phyloP scores from a whole-genome alignment of 371 early-diverging fungal genomes.

The Mortierella sp. region DNA sequence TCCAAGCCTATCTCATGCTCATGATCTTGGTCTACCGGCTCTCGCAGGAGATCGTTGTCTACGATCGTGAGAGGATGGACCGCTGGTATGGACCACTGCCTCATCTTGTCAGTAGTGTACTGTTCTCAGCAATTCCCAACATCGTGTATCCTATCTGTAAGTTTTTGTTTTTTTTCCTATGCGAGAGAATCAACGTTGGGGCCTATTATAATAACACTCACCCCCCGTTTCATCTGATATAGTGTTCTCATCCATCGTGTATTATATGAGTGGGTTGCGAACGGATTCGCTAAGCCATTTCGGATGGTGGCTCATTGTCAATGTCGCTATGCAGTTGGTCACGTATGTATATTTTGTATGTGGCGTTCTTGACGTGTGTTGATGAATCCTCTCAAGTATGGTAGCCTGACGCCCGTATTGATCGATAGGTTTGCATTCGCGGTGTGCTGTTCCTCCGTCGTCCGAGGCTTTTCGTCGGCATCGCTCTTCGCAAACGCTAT shows the following conservation, averaged over 20 bases:
- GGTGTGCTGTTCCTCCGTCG: constrained; percentile 32
- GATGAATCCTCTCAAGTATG: background rate
- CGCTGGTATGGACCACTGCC: constrained; percentile 56
- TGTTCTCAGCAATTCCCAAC: constrained; percentile 41
- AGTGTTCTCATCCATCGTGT: constrained; percentile 51
- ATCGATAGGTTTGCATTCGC: constrained; percentile 40
- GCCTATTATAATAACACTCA: background rate
- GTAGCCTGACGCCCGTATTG: background rate
- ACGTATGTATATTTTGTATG: constrained; percentile 25
- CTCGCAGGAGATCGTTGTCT: constrained; percentile 43
- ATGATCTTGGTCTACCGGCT: constrained; percentile 47
- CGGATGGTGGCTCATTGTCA: constrained; percentile 50
- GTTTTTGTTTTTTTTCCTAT: background rate
- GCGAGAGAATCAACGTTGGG: background rate
- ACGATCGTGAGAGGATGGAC: constrained; percentile 56
- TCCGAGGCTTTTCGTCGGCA: constrained; percentile 47
- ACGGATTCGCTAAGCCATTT: constrained; percentile 41
- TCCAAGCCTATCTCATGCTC: constrained; percentile 42
- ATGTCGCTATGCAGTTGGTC: constrained; percentile 42
- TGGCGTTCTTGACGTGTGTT: background rate
- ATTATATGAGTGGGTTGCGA: constrained; percentile 44
- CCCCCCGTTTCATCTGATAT: background rate
- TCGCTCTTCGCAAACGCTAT: constrained; percentile 48
- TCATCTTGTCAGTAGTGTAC: constrained; percentile 35
- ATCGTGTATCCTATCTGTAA: constrained; percentile 48